A percentile compares a stretch with the other conserved stretches of the same genome.
Conservation (phyloP, 345 rosid genomes). For the Gossypium sturtianum region DNA sequence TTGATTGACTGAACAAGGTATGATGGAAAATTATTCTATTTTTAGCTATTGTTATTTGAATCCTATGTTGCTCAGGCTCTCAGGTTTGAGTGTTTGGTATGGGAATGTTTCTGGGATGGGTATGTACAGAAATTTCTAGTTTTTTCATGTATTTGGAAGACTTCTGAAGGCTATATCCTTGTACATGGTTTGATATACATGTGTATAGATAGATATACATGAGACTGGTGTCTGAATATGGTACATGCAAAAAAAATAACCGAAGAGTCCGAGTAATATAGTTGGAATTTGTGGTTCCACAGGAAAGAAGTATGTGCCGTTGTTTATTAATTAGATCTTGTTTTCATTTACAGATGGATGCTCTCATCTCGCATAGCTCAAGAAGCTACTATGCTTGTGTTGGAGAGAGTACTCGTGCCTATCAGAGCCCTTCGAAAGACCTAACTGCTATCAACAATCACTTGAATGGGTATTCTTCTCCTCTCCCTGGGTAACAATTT, state of each 20-base stretch:
- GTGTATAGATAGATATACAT: neutral
- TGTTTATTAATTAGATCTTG: neutral
- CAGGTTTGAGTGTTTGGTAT: neutral
- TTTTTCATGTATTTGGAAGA: neutral
- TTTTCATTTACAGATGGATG: conserved; percentile 72
- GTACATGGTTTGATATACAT: neutral
- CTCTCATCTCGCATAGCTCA: conserved; percentile 76
- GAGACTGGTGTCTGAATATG: neutral
- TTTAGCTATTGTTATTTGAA: neutral
- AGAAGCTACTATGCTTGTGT: conserved; percentile 96
- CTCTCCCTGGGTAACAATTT: neutral
- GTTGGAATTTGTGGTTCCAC: neutral
- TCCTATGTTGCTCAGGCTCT: neutral
- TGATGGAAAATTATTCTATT: neutral
- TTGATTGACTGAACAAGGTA: neutral
- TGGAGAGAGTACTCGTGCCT: conserved; percentile 97
- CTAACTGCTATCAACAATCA: conserved; percentile 81
- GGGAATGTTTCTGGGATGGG: neutral
- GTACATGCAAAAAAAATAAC: neutral
- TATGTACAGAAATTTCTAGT: neutral
- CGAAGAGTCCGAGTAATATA: neutral
- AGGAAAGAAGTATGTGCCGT: neutral
- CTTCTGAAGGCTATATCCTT: neutral
- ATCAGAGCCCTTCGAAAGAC: conserved; percentile 97
- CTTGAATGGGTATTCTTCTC: conserved; percentile 55